phyloP scores from a whole-genome alignment of 1,139 yeast genomes.

The Nadsonia starkeyi-henricii region DNA sequence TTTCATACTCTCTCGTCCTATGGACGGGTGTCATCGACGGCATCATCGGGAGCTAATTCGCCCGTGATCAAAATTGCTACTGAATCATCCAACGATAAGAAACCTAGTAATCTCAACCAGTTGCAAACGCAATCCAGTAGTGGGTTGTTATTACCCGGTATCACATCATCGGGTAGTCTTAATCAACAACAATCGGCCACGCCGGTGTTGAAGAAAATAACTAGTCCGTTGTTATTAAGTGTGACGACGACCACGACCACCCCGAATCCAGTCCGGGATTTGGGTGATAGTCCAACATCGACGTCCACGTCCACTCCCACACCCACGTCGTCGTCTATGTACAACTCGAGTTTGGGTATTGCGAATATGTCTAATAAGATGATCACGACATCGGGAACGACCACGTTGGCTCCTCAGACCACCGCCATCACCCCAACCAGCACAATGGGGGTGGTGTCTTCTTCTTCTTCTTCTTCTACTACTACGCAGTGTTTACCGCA shows the following conservation, averaged over 20 bases:
- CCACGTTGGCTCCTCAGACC: neutral
- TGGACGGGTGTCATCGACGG: neutral
- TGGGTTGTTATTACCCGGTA: too few species aligned
- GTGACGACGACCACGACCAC: neutral
- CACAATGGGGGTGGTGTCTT: too few species aligned
- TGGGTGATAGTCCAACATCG: too few species aligned
- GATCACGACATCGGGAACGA: neutral
- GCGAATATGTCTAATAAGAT: too few species aligned
- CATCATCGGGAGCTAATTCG: neutral
- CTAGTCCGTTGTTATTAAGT: conserved; percentile 4
- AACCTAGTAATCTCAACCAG: neutral
- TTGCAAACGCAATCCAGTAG: too few species aligned
- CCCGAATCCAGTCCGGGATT: too few species aligned
- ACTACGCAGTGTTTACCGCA: conserved; percentile 1
- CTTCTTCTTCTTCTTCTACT: too few species aligned
- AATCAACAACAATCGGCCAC: neutral
- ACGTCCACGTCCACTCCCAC: too few species aligned
- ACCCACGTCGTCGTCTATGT: too few species aligned
- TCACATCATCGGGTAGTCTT: neutral
- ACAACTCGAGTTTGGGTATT: too few species aligned
- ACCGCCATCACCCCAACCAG: too few species aligned
- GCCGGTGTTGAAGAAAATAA: conserved; percentile 3
- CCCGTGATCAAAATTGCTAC: neutral
- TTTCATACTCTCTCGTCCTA: neutral
- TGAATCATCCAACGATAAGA: neutral